Evolutionary conservation across 2,329 filamentous ascomycete species (phyloP).

Genomic region (Neofusicoccum parvum): DNA sequence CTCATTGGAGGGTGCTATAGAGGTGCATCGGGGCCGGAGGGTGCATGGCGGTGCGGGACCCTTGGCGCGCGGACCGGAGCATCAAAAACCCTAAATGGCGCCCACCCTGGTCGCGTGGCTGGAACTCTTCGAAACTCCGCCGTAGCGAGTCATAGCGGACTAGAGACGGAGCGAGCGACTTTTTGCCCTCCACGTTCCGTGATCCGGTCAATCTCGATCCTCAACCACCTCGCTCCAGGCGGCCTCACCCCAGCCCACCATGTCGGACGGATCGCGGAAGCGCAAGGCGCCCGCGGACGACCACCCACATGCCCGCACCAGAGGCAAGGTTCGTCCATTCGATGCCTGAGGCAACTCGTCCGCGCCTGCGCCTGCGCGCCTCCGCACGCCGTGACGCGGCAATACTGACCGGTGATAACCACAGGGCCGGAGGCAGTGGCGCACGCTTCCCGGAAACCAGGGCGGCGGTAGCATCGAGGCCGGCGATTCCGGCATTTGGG

Average conservation of each 20-base stretch:
- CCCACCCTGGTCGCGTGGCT: neutral
- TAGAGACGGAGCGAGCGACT: neutral
- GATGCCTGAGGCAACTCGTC: neutral
- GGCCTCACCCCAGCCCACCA: neutral
- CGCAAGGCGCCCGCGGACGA: slow-evolving; percentile 21
- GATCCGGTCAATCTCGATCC: neutral
- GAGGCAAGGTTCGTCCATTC: slow-evolving; percentile 21
- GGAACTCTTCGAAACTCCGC: neutral
- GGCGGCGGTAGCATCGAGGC: slow-evolving; percentile 54
- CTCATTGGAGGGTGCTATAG: neutral
- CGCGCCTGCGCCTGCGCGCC: neutral
- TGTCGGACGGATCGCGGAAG: slow-evolving; percentile 23
- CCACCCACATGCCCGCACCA: slow-evolving; percentile 18
- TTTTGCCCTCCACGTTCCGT: neutral
- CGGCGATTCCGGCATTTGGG: slow-evolving; percentile 76
- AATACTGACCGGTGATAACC: neutral
- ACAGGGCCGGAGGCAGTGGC: slow-evolving; percentile 21
- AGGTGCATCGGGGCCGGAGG: neutral
- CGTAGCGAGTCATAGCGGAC: slow-evolving; percentile 5
- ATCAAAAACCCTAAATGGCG: slow-evolving; percentile 15
- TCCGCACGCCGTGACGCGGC: no score
- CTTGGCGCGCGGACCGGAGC: slow-evolving; percentile 17
- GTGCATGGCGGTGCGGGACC: neutral
- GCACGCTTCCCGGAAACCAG: neutral
- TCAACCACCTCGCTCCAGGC: neutral